These are phyloP conservation scores for Speleostelium caveatum DNA, from an alignment of 78 protist species.

Conservation along the genomic window DNA sequence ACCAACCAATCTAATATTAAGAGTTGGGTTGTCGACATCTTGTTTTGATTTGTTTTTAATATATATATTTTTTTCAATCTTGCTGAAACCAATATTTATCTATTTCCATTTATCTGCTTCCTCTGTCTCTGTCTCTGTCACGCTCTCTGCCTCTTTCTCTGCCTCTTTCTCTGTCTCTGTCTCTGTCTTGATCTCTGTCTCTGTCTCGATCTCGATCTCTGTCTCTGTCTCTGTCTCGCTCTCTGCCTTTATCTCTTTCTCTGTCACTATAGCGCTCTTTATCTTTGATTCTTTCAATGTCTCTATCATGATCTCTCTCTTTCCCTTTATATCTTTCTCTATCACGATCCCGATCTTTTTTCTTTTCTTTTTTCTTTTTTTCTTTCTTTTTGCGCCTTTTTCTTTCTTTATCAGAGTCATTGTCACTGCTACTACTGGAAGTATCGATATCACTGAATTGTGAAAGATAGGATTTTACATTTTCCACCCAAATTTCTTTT, in stretches of 20 bases:
- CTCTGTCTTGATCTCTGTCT: background rate
- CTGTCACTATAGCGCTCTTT: background rate
- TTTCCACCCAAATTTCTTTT: conserved; percentile 58
- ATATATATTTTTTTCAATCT: too few relatives aligned
- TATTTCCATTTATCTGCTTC: too few relatives aligned
- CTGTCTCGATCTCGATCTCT: too few relatives aligned
- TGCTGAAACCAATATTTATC: too few relatives aligned
- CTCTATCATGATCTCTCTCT: background rate
- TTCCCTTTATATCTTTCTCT: conserved; percentile 4
- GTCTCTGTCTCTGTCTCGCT: too few relatives aligned
- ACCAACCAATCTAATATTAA: too few relatives aligned
- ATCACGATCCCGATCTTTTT: background rate
- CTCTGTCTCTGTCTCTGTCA: background rate
- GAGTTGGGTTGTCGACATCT: too few relatives aligned
- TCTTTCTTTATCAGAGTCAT: conserved; percentile 22
- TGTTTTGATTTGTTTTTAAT: too few relatives aligned
- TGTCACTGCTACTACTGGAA: background rate
- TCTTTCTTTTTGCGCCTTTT: conserved; percentile 17
- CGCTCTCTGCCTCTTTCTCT: background rate
- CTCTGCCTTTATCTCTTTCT: background rate
- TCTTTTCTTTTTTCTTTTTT: conserved; percentile 8
- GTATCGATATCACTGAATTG: conserved; percentile 35
- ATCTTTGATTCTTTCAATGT: background rate
- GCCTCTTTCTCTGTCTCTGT: background rate
- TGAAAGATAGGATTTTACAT: conserved; percentile 53